Base-by-base conservation (phyloP, 306 rosid genomes). In the Trifolium subterraneum region DNA sequence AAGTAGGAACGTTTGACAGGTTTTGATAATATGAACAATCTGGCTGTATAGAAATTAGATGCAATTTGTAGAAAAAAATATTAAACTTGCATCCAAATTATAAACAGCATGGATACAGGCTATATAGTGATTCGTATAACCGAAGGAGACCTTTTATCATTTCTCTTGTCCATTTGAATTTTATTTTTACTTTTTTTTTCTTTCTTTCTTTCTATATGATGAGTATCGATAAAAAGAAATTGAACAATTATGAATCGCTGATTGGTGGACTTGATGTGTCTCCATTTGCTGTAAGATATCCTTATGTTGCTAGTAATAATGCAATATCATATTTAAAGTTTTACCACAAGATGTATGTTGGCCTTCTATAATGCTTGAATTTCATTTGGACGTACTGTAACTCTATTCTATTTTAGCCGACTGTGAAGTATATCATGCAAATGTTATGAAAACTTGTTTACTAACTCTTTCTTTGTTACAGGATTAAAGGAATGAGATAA, bases 61-160 rank as follows among this genome's bases (percentile, higher is more conserved):
- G 11, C 44, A 38, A 38, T 38, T 38, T 8, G 42, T 38, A 7
- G 42, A 8, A 38, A 38, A 7, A 38, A 38, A 38, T 38, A 38
- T 79, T 73, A 51, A 51, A 76, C 75, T 73, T 33, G 91, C 88
- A 88, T 87, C 88, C 93, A 88, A 84, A 89, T 87, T 77, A 95
- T 95, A 78, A 95, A 93, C 38, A 90, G 90, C 91, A 90, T 88
- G 93, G 96, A 88, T 79, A 68, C 75, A 84, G 87, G 80, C 85
- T 90, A 88, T 90, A 87, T 72, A 55, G 80, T 72, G 67, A 70
- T 79, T 78, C 68, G 14, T 75, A 39, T 73, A 74, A 82, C 75
- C 65, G 77, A 79, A 47, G 72, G n/a, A n/a, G n/a, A 4, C 55
- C 74, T 63, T 82, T 84, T 64, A n/a, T n/a, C n/a, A n/a, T n/a